Evolutionary conservation across 2,329 filamentous ascomycete genomes (phyloP), one percentile per base, ranked within the genome.

Genomic region (Trichoderma cornu-damae): DNA sequence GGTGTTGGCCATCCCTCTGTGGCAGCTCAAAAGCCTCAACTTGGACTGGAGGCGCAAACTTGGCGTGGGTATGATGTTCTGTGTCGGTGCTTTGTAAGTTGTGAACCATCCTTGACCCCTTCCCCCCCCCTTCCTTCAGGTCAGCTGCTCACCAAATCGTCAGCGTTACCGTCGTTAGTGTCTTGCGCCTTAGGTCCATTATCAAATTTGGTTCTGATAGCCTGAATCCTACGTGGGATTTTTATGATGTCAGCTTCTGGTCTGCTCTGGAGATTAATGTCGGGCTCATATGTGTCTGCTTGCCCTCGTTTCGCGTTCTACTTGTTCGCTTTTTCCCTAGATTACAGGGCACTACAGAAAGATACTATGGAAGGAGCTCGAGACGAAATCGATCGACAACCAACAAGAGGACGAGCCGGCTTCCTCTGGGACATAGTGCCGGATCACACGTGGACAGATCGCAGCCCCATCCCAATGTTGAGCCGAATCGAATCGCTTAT

Each of bases 1-100:
- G 72, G 77, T 83, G 63, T 70, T 84, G 16, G 72, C 68, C 0
- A 68, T 84, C 3, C 80, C 82, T 0, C 63, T 81, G 4, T 73
- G 72, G 20, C 73, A 78, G 50, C 62, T 82, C 3, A 64, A 67
- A 22, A 57, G 66, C 0, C 68, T 81, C 3, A 71, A 74, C 2
- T 58, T 81, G 24, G 72, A 74, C 50, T 76, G 72, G 69, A 76
- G 72, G 62, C 79, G 77, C 66, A 81, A 79, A 67, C 37, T 76
- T 16, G 72, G 76, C n/a, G 73, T 81, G 3, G 68, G 69, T 6
- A 59, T 79, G 58, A 80, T 82, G 77, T 81, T 82, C 58, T 70
- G 71, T 16, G 71, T 80, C 9, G 79, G 79, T 6, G 66, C 72
- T n/a, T 76, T 77, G 73, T 74, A 62, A 66, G 73, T 70, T 18